These are phyloP conservation scores for Allomyces macrogynus DNA, from an alignment of 192 early-diverging fungal species.

Conservation along the genomic window DNA sequence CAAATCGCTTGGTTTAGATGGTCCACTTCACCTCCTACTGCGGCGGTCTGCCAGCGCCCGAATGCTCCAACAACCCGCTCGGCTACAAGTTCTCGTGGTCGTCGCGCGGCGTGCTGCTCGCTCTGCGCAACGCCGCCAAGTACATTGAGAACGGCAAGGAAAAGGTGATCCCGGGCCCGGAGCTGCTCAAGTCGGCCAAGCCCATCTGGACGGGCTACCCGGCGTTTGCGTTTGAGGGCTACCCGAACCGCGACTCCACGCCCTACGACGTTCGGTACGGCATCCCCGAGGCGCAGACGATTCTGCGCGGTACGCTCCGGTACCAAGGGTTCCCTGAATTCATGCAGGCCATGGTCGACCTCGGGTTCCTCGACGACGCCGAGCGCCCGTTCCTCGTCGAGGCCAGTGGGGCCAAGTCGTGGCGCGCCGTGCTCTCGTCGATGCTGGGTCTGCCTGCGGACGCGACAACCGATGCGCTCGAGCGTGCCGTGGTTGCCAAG, in stretches of 20 bases:
- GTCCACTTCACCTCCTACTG: slow-evolving; percentile 84
- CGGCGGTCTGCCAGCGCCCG: slow-evolving; percentile 93
- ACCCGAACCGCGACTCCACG: slow-evolving; percentile 94
- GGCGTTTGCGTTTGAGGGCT: slow-evolving; percentile 84
- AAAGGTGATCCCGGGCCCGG: slow-evolving; percentile 55
- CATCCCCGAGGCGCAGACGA: slow-evolving; percentile 85
- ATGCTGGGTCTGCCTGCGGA: slow-evolving; percentile 10
- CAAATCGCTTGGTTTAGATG: slow-evolving; percentile 18
- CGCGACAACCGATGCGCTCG: slow-evolving; percentile 22
- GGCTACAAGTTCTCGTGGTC: slow-evolving; percentile 99
- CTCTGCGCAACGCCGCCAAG: slow-evolving; percentile 80
- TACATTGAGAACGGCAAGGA: slow-evolving; percentile 78
- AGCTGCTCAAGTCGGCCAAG: slow-evolving; percentile 82
- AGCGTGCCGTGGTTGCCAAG: slow-evolving; percentile 41
- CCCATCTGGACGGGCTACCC: slow-evolving; percentile 80
- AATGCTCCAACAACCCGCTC: slow-evolving; percentile 88
- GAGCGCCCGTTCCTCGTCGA: slow-evolving; percentile 28
- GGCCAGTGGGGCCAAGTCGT: slow-evolving; percentile 4
- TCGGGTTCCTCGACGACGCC: slow-evolving; percentile 75
- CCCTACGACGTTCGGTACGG: slow-evolving; percentile 82
- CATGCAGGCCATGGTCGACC: slow-evolving; percentile 77
- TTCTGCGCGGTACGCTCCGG: slow-evolving; percentile 83
- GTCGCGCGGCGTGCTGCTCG: slow-evolving; percentile 90
- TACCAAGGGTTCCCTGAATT: slow-evolving; percentile 96
- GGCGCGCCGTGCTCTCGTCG: slow-evolving; percentile 46